Evolutionary conservation across 257 asterid genomes (phyloP).

Genomic region (Verbascum thapsus): DNA sequence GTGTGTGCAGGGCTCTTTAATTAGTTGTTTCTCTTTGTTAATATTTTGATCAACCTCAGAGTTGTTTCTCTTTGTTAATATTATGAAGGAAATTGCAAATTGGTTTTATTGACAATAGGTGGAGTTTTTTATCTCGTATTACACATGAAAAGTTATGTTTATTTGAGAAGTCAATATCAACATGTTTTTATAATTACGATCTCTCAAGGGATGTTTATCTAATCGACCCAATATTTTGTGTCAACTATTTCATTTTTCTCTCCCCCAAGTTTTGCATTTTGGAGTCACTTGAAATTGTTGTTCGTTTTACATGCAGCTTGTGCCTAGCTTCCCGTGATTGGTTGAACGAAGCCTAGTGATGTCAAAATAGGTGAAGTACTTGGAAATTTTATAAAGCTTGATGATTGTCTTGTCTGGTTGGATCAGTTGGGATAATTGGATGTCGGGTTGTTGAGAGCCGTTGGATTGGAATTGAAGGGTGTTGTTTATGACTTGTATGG

Average conservation of each 20-base stretch:
- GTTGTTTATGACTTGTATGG: constrained; percentile 36
- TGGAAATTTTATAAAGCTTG: constrained; percentile 46
- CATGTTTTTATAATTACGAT: too few relatives aligned
- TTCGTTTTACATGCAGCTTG: constrained; percentile 48
- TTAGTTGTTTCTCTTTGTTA: too few relatives aligned
- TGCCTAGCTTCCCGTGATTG: constrained; percentile 72
- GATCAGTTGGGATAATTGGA: constrained; percentile 42
- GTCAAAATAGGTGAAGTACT: constrained; percentile 50
- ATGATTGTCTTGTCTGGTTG: constrained; percentile 53
- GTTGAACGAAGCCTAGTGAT: constrained; percentile 55
- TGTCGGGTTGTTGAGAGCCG: constrained; percentile 39
- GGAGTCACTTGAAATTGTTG: neutral
- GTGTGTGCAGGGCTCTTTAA: too few relatives aligned
- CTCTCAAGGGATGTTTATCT: neutral
- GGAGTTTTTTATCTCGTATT: too few relatives aligned
- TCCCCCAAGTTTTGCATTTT: neutral
- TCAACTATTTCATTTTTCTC: too few relatives aligned
- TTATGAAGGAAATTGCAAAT: too few relatives aligned
- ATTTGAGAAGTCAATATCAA: too few relatives aligned
- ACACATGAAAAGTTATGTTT: too few relatives aligned
- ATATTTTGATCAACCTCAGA: too few relatives aligned
- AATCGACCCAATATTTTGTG: too few relatives aligned
- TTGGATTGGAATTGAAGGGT: constrained; percentile 37
- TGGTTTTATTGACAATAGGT: too few relatives aligned
- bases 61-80: too few relatives aligned